These are phyloP conservation scores for Afroboletus lepidellus DNA, from an alignment of 1,284 basidiomycete species.

Conservation along the genomic window DNA sequence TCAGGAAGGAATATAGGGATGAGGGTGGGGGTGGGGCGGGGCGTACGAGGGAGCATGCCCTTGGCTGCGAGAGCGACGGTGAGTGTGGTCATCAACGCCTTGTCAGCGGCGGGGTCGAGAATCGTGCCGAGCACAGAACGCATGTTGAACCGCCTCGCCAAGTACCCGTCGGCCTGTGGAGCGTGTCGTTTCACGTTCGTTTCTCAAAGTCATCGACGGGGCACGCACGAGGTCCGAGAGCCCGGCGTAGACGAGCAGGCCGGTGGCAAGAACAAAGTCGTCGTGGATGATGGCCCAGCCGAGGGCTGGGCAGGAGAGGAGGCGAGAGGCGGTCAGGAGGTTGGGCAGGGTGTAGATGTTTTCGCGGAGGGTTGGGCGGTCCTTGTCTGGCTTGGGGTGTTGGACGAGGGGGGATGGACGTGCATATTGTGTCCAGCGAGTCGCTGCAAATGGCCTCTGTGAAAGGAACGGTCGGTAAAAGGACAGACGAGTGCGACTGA, in stretches of 20 bases:
- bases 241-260: conserved; percentile 85
- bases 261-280: conserved; percentile 78
- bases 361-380: conserved; percentile 51
- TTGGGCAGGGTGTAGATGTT: conserved; percentile 97
- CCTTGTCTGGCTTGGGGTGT: conserved; percentile 7
- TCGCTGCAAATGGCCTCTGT: conserved; percentile 15
- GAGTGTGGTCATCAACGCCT: conserved; percentile 92
- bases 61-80: conserved; percentile 85
- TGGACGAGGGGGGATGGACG: conserved; percentile 9
- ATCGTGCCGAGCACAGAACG: conserved; percentile 90
- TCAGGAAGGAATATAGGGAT: not conserved
- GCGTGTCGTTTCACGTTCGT: not conserved
- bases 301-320: conserved; percentile 84
- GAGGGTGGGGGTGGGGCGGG: not conserved
- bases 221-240: conserved; percentile 81
- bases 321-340: conserved; percentile 83
- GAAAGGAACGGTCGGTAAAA: not conserved
- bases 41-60: conserved; percentile 79
- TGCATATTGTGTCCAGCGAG: conserved; percentile 9
- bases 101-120: conserved; percentile 96
- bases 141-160: conserved; percentile 87
- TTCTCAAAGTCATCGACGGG: not conserved
- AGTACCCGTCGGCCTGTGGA: conserved; percentile 79
- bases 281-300: conserved; percentile 91
- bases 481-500: not conserved